Evolutionary conservation across 345 rosid species (phyloP).

Genomic region (Jatropha curcas): DNA sequence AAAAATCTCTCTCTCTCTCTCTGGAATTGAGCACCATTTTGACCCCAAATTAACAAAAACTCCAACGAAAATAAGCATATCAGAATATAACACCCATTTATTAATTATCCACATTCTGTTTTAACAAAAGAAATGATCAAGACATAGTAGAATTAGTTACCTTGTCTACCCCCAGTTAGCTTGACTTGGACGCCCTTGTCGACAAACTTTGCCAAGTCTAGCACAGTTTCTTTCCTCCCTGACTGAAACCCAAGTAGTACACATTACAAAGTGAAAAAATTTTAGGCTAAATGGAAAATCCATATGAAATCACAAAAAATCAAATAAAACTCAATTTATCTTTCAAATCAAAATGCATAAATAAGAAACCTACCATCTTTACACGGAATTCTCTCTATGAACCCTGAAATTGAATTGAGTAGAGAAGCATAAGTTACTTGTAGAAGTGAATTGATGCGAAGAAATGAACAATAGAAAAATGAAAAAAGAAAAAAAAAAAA

Average conservation of each 20-base stretch:
- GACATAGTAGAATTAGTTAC: conserved; percentile 26
- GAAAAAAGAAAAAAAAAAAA: not conserved
- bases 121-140: not conserved
- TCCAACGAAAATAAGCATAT: not conserved
- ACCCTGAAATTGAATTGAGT: not conserved
- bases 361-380: conserved; percentile 8
- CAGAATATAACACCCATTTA: not conserved
- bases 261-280: not conserved
- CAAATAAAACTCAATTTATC: not conserved
- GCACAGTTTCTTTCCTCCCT: conserved; percentile 91
- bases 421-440: not conserved
- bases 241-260: conserved; percentile 47
- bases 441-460: not conserved
- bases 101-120: not conserved
- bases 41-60: not conserved
- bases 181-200: conserved; percentile 99
- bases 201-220: conserved; percentile 96
- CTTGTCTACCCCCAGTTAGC: conserved; percentile 98
- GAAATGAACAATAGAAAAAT: not conserved
- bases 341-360: conserved; percentile 3
- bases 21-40: too few relatives aligned
- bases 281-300: not conserved
- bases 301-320: not conserved
- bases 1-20: not conserved
- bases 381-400: not conserved